These are phyloP conservation scores for Fusarium luffae DNA, from an alignment of 2,329 filamentous ascomycete genomes.

Conservation along the genomic window DNA sequence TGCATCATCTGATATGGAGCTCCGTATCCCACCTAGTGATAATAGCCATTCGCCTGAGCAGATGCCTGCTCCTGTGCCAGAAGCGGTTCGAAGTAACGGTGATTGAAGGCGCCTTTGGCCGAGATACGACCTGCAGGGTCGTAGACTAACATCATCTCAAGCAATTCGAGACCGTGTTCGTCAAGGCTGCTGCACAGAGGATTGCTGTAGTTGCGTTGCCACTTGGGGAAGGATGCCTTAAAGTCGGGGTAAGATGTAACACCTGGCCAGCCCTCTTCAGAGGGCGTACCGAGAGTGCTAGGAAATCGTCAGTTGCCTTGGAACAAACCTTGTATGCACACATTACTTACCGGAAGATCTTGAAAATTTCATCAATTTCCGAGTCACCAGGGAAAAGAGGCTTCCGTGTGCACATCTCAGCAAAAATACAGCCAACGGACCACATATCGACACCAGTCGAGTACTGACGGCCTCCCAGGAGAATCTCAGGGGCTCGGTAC, in stretches of 20 bases:
- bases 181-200: conserved; percentile 79
- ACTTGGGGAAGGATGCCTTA: conserved; percentile 92
- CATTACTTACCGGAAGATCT: conserved; percentile 74
- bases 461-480: conserved; percentile 90
- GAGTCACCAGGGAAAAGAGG: conserved; percentile 93
- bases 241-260: conserved; percentile 96
- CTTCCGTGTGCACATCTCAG: conserved; percentile 95
- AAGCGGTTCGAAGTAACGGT: conserved; percentile 78
- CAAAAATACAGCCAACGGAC: conserved; percentile 94
- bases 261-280: conserved; percentile 85
- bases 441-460: conserved; percentile 97
- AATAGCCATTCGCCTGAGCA: conserved; percentile 51
- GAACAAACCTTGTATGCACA: not conserved
- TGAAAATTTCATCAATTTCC: conserved; percentile 62
- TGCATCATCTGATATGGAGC: conserved; percentile 39
- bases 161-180: conserved; percentile 74
- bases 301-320: conserved; percentile 15
- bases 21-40: conserved; percentile 49
- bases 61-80: conserved; percentile 46
- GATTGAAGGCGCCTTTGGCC: conserved; percentile 85
- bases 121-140: conserved; percentile 89
- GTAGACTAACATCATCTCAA: conserved; percentile 80
- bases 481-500: conserved; percentile 91
- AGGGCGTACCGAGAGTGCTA: conserved; percentile 83
- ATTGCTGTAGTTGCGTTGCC: conserved; percentile 75